phyloP scores from a whole-genome alignment of 2,329 filamentous ascomycete species.

The Metarhizium album region DNA sequence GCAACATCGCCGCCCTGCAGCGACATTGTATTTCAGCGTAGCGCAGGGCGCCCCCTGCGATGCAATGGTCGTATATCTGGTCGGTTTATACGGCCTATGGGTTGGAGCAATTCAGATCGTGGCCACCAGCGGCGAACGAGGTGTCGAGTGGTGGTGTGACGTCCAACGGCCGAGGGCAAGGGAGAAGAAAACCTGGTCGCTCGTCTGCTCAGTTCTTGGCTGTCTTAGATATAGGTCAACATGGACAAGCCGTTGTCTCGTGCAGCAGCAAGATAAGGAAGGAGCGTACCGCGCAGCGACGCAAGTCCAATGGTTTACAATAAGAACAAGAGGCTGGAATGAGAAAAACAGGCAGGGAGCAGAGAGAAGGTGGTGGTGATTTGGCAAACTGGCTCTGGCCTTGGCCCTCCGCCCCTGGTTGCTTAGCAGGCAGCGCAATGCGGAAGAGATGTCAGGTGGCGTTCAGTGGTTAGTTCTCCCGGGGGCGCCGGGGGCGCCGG shows the following conservation, averaged over 20 bases:
- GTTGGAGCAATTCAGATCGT: conserved; percentile 4
- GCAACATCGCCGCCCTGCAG: conserved; percentile 21
- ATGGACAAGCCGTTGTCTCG: not conserved
- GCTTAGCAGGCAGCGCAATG: not conserved
- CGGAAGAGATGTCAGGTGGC: not conserved
- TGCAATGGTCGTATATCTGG: not conserved
- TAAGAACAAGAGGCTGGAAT: not conserved
- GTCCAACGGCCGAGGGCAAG: not conserved
- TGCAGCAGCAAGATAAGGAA: not conserved
- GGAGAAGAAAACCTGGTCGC: not conserved
- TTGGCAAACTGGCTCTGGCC: not conserved
- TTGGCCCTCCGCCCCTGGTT: not conserved
- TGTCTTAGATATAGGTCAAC: not conserved
- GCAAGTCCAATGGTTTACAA: not conserved
- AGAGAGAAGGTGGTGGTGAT: not conserved
- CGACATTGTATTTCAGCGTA: conserved; percentile 20
- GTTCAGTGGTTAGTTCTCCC: not conserved
- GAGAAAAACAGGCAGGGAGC: not conserved
- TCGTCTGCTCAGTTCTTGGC: not conserved
- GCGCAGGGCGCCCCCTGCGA: not conserved
- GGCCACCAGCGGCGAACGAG: conserved; percentile 7
- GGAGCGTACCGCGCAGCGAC: conserved; percentile 5
- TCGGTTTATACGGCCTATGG: not conserved
- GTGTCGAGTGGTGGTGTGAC: not conserved
- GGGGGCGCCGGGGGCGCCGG: too few species aligned